Evolutionary conservation across 371 early-diverging fungal genomes (phyloP), one percentile per base, ranked within the genome.

Genomic region (Mucor saturninus): DNA sequence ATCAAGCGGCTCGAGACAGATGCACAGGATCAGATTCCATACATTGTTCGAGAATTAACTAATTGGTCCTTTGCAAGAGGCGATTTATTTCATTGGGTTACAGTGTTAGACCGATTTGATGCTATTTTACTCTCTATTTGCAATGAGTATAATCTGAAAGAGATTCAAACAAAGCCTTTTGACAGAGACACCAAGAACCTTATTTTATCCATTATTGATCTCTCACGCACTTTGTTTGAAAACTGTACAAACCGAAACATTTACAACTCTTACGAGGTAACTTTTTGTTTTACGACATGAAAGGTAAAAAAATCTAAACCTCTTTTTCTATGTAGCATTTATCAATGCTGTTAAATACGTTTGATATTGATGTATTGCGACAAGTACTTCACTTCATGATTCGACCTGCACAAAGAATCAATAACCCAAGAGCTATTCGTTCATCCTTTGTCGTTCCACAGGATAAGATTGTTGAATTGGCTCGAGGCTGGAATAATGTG

Each of bases 21-120:
- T 61, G 76, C 83, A 11, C 85, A 86, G 61, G 75, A 78, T 45
- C 79, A 86, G 48, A 84, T 93, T 63, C 79, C 86, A 31, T 64
- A 45, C 8, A 65, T 78, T 50, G 75, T 87, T 48, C 77, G 73
- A 62, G 69, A 83, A 38, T 68, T 81, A 52, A 65, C 68, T 14
- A 81, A 88, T 54, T 95, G 95, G 95, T 73, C 78, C 29, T 93
- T 86, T 74, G 90, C 91, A 32, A 90, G 95, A 61, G 91, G 94
- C 49, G 99, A 98, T 70, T 81, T 98, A 54, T 95, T 89, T 77
- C 93, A 95, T 64, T 98, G 98, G 98, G 91, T 95, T 21, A 80
- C 86, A 15, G 95, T 96, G 0, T 86, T 98, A 46, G 94, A 98
- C 78, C 86, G 95, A 31, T 95, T 97, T 67, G 98, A 97, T 71